These are phyloP conservation scores for Lactarius hengduanensis DNA, from an alignment of 768 basidiomycete genomes.

Conservation along the genomic window DNA sequence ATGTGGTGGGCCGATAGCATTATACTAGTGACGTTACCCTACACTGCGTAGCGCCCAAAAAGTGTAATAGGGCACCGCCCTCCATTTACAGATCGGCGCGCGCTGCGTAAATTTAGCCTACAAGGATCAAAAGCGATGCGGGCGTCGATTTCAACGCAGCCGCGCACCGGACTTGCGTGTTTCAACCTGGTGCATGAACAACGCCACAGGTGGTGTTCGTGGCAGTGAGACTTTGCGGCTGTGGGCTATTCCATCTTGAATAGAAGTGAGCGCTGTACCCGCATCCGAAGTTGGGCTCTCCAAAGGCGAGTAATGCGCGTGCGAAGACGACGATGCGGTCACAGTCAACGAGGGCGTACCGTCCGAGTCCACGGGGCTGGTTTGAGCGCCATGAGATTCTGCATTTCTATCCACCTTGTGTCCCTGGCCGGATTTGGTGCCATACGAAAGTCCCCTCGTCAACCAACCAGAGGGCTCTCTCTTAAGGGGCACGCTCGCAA, in stretches of 20 bases:
- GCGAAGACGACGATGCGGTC: constrained; percentile 7
- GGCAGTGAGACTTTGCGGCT: background rate
- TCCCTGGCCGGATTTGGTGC: background rate
- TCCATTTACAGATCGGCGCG: background rate
- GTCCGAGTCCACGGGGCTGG: constrained; percentile 2
- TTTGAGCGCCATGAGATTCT: background rate
- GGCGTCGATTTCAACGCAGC: background rate
- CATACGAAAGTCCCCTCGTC: background rate
- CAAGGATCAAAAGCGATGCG: background rate
- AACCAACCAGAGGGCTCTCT: background rate
- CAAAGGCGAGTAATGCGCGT: background rate
- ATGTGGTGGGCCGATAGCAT: background rate
- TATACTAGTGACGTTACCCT: background rate
- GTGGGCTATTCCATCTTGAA: constrained; percentile 42
- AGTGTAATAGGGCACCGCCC: background rate
- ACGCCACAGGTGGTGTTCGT: background rate
- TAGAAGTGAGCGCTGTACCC: constrained; percentile 39
- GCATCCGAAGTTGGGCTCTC: background rate
- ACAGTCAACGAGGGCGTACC: background rate
- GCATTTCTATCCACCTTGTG: background rate
- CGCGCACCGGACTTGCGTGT: background rate
- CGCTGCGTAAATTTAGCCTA: background rate
- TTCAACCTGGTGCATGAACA: background rate
- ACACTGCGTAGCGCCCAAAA: background rate
- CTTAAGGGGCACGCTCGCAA: background rate